Percentiles rank a stretch among this genome's conserved stretches.
These are phyloP conservation scores for Populus euphratica DNA, from an alignment of 345 rosid species.

Conservation along the genomic window DNA sequence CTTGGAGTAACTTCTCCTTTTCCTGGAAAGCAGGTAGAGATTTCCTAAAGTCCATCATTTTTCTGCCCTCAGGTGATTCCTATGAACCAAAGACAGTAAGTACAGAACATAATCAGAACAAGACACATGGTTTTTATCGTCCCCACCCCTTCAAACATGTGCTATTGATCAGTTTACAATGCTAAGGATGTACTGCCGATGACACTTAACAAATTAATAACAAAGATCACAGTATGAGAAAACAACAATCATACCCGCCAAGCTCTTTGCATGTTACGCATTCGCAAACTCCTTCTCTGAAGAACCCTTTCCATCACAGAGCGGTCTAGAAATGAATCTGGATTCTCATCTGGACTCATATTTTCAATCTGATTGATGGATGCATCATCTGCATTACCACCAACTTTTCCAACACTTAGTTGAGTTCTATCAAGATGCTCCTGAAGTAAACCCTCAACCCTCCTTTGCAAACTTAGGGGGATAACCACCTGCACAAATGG, in stretches of 20 bases:
- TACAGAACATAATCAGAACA: background rate
- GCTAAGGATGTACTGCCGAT: background rate
- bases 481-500: constrained; percentile 59
- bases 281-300: constrained; percentile 83
- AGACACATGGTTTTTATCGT: background rate
- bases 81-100: constrained; percentile 19
- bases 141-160: background rate
- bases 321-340: constrained; percentile 59
- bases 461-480: constrained; percentile 85
- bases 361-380: constrained; percentile 44
- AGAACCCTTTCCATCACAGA: constrained; percentile 98
- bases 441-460: constrained; percentile 90
- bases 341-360: constrained; percentile 38
- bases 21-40: constrained; percentile 87
- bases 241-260: constrained; percentile 54
- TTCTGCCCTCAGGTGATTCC: constrained; percentile 94
- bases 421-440: constrained; percentile 82
- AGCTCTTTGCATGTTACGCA: constrained; percentile 89
- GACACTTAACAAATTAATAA: background rate
- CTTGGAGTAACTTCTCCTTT: constrained; percentile 89
- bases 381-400: constrained; percentile 29
- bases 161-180: background rate
- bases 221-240: background rate
- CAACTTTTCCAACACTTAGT: constrained; percentile 46
- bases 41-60: constrained; percentile 72